phyloP scores from a whole-genome alignment of 176 grass and related monocot species.

The Dendrocalamus sinicus region DNA sequence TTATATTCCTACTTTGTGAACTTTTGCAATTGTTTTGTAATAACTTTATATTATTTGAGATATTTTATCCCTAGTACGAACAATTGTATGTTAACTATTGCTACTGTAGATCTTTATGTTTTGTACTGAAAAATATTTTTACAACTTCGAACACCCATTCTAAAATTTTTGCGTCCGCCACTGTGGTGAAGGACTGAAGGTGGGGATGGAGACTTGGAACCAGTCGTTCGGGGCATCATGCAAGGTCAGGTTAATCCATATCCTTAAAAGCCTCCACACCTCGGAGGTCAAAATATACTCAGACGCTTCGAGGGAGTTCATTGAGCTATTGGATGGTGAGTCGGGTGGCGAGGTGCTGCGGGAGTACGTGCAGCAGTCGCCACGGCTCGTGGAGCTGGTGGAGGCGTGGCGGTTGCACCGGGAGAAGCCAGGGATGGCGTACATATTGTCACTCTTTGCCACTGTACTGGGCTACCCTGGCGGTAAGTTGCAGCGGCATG shows the following conservation, averaged over 20 bases:
- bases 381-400: constrained; percentile 62
- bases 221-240: constrained; percentile 37
- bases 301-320: constrained; percentile 71
- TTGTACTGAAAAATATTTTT: too few species aligned
- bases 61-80: too few species aligned
- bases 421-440: constrained; percentile 68
- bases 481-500: constrained; percentile 55
- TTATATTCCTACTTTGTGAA: constrained; percentile 79
- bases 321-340: constrained; percentile 54
- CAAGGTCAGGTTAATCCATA: constrained; percentile 67
- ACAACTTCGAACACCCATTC: too few species aligned
- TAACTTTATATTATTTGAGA: too few species aligned
- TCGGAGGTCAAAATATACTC: constrained; percentile 91
- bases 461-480: constrained; percentile 66
- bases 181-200: not conserved
- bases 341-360: constrained; percentile 52
- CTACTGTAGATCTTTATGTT: too few species aligned
- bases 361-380: constrained; percentile 70
- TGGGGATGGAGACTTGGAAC: constrained; percentile 55
- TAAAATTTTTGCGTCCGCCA: too few species aligned
- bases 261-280: constrained; percentile 81
- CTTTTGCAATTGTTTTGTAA: too few species aligned
- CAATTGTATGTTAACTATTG: too few species aligned
- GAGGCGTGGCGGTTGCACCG: constrained; percentile 82
- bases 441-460: constrained; percentile 72